Evolutionary conservation across 345 rosid species (phyloP).

Genomic region (Angophora floribunda): DNA sequence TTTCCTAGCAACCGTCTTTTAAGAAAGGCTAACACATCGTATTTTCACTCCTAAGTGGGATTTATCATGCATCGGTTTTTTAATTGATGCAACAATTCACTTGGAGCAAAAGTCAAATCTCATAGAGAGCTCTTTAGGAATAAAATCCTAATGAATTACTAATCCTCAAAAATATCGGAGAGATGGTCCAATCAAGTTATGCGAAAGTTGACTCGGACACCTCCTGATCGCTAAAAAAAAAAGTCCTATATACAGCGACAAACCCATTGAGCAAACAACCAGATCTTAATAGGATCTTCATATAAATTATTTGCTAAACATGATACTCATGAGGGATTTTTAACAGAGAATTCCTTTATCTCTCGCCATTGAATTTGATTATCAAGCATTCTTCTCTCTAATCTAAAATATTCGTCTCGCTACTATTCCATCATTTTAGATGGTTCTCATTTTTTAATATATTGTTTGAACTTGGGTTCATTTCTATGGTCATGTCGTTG

Average conservation of each 20-base stretch:
- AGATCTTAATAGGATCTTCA: not conserved
- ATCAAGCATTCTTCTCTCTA: not conserved
- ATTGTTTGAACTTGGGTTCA: not conserved
- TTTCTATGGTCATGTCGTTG: not conserved
- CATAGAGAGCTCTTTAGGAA: not conserved
- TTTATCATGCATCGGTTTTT: too few relatives aligned
- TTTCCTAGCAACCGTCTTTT: not conserved
- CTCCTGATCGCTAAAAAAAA: not conserved
- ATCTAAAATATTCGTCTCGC: not conserved
- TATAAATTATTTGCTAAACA: not conserved
- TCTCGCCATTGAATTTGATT: not conserved
- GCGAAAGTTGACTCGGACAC: not conserved
- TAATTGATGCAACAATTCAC: not conserved
- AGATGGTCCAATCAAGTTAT: not conserved
- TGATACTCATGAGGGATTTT: not conserved
- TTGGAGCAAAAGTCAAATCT: not conserved
- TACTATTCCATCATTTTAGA: not conserved
- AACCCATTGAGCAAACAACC: not conserved
- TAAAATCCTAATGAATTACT: not conserved
- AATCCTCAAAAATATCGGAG: not conserved
- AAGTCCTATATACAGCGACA: not conserved
- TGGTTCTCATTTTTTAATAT: not conserved
- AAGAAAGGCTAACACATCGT: not conserved
- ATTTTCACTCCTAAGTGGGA: not conserved
- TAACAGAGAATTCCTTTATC: not conserved